phyloP scores from a whole-genome alignment of 352 stramenopile species.

The Pythium inflatum region DNA sequence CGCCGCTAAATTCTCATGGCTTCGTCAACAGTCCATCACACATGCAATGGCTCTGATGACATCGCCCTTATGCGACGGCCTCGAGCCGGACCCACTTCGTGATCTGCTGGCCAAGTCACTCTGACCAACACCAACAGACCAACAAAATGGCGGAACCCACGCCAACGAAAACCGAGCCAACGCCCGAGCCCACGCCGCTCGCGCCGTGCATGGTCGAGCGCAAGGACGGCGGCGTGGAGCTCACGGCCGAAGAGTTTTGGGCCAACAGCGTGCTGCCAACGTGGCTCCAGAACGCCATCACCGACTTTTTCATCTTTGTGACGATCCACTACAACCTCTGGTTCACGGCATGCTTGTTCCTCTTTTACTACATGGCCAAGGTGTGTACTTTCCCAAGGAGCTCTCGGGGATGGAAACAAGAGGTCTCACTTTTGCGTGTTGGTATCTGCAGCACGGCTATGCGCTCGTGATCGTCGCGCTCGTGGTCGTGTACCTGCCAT shows the following conservation, averaged over 20 bases:
- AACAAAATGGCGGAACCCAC: neutral
- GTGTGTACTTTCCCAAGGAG: constrained; percentile 40
- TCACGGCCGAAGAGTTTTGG: constrained; percentile 53
- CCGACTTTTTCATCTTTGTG: constrained; percentile 59
- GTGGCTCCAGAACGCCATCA: constrained; percentile 49
- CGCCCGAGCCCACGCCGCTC: constrained; percentile 21
- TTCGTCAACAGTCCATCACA: constrained; percentile 20
- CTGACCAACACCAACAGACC: neutral
- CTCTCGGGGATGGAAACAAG: too few relatives aligned
- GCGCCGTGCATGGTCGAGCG: neutral
- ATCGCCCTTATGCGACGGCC: neutral
- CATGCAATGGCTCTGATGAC: constrained; percentile 1
- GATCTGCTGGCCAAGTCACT: too few relatives aligned
- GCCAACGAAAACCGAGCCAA: constrained; percentile 1
- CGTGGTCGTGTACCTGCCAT: constrained; percentile 65
- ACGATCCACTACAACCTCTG: constrained; percentile 84
- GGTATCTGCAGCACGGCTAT: constrained; percentile 45
- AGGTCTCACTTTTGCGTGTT: too few relatives aligned
- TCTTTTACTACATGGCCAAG: constrained; percentile 71
- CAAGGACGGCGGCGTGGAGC: constrained; percentile 38
- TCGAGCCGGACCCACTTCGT: constrained; percentile 3
- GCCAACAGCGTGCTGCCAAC: constrained; percentile 43
- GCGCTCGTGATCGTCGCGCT: constrained; percentile 57
- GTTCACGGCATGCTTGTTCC: constrained; percentile 42
- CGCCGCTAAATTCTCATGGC: neutral